Evolutionary conservation across 1,139 yeast genomes (phyloP), one percentile per base, ranked within the genome.

Genomic region (Ogataea hybrid): DNA sequence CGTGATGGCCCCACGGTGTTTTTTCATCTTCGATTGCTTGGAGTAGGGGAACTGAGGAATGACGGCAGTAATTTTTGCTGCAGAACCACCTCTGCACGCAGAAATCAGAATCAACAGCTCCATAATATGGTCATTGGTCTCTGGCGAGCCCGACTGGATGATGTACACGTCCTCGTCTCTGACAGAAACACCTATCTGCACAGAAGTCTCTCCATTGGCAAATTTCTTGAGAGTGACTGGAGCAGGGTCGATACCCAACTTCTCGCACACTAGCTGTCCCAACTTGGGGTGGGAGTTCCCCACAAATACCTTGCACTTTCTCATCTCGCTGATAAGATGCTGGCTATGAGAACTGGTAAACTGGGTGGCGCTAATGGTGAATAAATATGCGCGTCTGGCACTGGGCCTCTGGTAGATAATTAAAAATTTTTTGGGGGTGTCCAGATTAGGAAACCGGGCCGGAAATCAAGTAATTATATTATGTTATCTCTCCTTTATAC

Each of bases 41-140:
- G 97, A 88, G 68, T 94, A 94, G n/a, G 98, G 98, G 63, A 90
- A 94, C 64, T 89, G 95, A 1, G 99, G 99, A 41, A 94, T 82
- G 28, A 94, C 97, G 7, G 97, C 97, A 15, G 98, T 92, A 62
- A 92, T 88, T n/a, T 90, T 89, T 57, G 88, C 85, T 16, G 99
- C 98, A 11, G 96, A 85, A 15, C 98, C 99, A 45, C 97, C 97
- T 57, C 90, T 81, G 67, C 97, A 92, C 22, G 97, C 98, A 34
- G 95, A 82, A 32, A 92, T 90, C 56, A 94, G 75, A 49, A 94
- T 90, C 59, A 94, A 74, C 52, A 94, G 71, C 67, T 94, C 98
- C 98, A 94, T 94, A 44, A 94, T 87, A 59, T 89, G 95, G 62
- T 94, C 97, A 61, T 94, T 94, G 52, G 92, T 83, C 41, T 84